A percentile compares a stretch with the other conserved stretches of the same genome.
phyloP scores from a whole-genome alignment of 2,329 filamentous ascomycete genomes.

The Ascochyta koolunga region DNA sequence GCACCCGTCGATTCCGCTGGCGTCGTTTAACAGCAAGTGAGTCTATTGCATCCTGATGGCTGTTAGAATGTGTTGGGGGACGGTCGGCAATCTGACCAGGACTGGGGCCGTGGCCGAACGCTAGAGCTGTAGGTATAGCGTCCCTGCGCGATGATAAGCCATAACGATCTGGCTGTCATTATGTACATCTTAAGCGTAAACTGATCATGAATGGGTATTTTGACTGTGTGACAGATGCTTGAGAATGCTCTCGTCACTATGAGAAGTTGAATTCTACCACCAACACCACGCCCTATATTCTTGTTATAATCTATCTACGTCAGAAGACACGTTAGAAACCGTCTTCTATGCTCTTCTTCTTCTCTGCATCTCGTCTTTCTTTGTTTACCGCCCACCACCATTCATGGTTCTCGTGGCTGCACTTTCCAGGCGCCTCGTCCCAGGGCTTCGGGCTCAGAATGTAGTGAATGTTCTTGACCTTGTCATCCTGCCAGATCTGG shows the following conservation, averaged over 20 bases:
- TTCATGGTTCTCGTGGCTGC: conserved; percentile 56
- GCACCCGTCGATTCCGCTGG: conserved; percentile 1
- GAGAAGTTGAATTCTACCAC: conserved; percentile 8
- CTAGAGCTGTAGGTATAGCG: not conserved
- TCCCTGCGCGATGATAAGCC: not conserved
- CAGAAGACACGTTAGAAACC: conserved; percentile 50
- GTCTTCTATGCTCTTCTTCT: conserved; percentile 56
- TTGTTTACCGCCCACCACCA: conserved; percentile 65
- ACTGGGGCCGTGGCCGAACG: conserved; percentile 3
- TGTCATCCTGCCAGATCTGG: conserved; percentile 64
- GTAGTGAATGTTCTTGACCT: conserved; percentile 68
- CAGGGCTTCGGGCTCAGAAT: conserved; percentile 68
- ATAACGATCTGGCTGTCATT: not conserved
- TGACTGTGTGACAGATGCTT: not conserved
- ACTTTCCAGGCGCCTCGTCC: conserved; percentile 59
- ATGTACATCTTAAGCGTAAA: no score
- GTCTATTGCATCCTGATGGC: conserved; percentile 3
- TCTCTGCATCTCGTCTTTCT: conserved; percentile 57
- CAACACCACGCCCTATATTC: conserved; percentile 4
- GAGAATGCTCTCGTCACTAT: not conserved
- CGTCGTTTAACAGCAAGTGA: conserved; percentile 2
- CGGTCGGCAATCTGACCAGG: not conserved
- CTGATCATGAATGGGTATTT: no score
- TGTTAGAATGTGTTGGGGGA: not conserved
- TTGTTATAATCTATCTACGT: not conserved